Evolutionary conservation across 2,329 filamentous ascomycete species (phyloP).

Genomic region (Fusarium marasasianum): DNA sequence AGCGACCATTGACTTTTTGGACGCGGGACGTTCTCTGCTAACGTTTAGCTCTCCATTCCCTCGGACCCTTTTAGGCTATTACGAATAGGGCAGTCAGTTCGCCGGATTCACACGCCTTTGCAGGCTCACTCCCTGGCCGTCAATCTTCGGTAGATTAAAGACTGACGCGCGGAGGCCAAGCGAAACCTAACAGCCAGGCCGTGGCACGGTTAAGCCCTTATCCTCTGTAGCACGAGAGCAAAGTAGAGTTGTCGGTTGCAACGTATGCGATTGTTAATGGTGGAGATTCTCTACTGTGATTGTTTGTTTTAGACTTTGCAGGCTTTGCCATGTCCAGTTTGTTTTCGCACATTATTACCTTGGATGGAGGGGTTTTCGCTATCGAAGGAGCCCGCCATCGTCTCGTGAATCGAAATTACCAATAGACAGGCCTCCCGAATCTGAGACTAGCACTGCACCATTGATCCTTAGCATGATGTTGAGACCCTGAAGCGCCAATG

Average conservation of each 20-base stretch:
- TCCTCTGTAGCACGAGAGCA: background rate
- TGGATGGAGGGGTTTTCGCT: background rate
- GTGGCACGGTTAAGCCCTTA: background rate
- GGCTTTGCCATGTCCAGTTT: background rate
- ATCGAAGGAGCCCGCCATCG: background rate
- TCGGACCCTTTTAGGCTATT: conserved; percentile 21
- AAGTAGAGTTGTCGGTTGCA: conserved; percentile 5
- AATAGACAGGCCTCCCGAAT: background rate
- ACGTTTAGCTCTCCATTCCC: conserved; percentile 7
- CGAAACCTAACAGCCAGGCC: conserved; percentile 34
- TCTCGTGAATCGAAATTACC: conserved; percentile 8
- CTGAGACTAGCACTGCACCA: conserved; percentile 2
- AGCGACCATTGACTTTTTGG: background rate
- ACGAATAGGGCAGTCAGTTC: conserved; percentile 26
- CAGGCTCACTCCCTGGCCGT: background rate
- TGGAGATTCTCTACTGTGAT: background rate
- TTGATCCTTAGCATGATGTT: conserved; percentile 4
- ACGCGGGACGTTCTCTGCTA: background rate
- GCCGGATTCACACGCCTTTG: background rate
- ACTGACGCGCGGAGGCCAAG: conserved; percentile 30
- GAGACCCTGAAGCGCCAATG: conserved; percentile 3
- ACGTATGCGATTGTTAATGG: conserved; percentile 13
- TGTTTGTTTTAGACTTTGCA: background rate
- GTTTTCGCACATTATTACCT: background rate
- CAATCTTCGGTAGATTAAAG: conserved; percentile 8